Percentiles rank a stretch among this genome's conserved stretches.
These are phyloP conservation scores for Lodderomyces jiufengensis DNA, from an alignment of 1,139 yeast species.

Conservation along the genomic window DNA sequence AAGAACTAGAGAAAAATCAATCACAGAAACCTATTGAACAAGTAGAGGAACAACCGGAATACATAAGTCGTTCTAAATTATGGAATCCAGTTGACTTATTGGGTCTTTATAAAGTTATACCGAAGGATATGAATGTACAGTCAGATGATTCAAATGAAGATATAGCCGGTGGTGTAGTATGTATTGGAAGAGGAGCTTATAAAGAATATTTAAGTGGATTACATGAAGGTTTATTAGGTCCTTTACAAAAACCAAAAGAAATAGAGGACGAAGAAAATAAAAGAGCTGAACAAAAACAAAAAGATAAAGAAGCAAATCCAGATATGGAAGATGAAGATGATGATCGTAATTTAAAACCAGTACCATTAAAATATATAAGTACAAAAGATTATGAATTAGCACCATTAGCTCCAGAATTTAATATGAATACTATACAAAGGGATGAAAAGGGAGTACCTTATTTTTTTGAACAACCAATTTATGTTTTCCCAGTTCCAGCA, in stretches of 20 bases:
- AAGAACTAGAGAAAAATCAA: constrained; percentile 9
- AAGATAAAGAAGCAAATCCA: constrained; percentile 49
- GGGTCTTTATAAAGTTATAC: constrained; percentile 49
- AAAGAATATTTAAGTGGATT: constrained; percentile 88
- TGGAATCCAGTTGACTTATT: constrained; percentile 53
- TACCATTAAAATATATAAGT: constrained; percentile 59
- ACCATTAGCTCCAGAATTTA: constrained; percentile 60
- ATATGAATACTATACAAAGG: constrained; percentile 20
- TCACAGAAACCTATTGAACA: constrained; percentile 5
- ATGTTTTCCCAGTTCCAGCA: constrained; percentile 70
- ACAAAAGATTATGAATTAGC: constrained; percentile 54
- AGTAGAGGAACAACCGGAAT: constrained; percentile 16
- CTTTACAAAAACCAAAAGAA: constrained; percentile 62
- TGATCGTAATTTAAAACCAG: constrained; percentile 35
- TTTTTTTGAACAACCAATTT: constrained; percentile 69
- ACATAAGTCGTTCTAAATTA: constrained; percentile 34
- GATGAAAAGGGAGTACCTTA: constrained; percentile 49
- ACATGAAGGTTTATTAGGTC: constrained; percentile 94
- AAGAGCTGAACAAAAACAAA: constrained; percentile 17
- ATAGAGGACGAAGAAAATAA: constrained; percentile 29
- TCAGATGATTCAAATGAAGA: constrained; percentile 48
- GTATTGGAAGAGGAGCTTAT: constrained; percentile 93
- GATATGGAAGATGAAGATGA: constrained; percentile 17
- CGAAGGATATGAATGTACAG: constrained; percentile 30
- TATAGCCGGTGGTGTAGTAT: constrained; percentile 75